Conservation (phyloP, 2,329 filamentous ascomycete genomes). For the Magnaporthiopsis rhizophila region DNA sequence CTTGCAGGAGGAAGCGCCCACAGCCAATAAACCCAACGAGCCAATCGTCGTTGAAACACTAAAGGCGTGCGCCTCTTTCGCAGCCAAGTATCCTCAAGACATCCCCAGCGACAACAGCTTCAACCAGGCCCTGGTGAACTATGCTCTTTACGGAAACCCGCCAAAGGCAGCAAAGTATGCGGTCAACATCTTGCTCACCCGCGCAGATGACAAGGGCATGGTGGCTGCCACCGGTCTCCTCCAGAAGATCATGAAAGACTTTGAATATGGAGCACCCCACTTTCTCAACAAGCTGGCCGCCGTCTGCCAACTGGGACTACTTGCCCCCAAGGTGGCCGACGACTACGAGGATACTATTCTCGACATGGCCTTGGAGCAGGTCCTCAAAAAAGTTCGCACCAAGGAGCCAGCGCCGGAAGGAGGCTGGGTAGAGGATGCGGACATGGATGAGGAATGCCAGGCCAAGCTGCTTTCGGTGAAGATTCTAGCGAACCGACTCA, state of each 20-base stretch:
- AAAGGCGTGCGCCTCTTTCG: constrained; percentile 89
- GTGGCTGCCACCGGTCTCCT: constrained; percentile 81
- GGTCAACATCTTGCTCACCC: constrained; percentile 78
- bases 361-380: constrained; percentile 66
- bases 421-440: constrained; percentile 57
- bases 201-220: constrained; percentile 62
- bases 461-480: constrained; percentile 80
- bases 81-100: constrained; percentile 75
- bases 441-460: constrained; percentile 70
- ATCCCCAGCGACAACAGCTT: constrained; percentile 77
- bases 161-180: constrained; percentile 87
- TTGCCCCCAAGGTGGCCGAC: constrained; percentile 64
- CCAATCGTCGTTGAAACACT: constrained; percentile 76
- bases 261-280: constrained; percentile 62
- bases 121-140: constrained; percentile 70
- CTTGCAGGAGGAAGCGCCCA: constrained; percentile 72
- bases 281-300: constrained; percentile 70
- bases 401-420: constrained; percentile 40
- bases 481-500: constrained; percentile 77
- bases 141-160: constrained; percentile 74
- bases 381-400: constrained; percentile 63
- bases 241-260: constrained; percentile 65
- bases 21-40: constrained; percentile 58
- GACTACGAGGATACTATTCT: constrained; percentile 71
- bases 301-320: constrained; percentile 66